These are phyloP conservation scores for Aspergillus avenaceus DNA, from an alignment of 495 filamentous ascomycete genomes.

Conservation along the genomic window DNA sequence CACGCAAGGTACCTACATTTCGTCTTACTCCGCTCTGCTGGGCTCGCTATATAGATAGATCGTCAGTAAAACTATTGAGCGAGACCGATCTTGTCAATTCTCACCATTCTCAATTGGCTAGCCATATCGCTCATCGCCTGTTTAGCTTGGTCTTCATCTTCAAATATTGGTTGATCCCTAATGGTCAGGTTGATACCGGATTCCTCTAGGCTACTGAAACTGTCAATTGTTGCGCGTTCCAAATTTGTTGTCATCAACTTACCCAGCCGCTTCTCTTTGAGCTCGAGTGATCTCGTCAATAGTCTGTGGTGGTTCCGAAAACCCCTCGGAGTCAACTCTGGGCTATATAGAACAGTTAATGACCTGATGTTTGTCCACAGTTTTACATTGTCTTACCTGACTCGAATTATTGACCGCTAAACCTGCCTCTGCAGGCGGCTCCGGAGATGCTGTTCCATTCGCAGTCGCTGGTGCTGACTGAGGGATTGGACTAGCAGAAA, in stretches of 20 bases:
- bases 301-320: conserved; percentile 60
- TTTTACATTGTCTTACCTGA: conserved; percentile 20
- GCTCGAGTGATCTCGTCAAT: conserved; percentile 82
- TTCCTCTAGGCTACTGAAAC: conserved; percentile 53
- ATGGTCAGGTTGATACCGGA: conserved; percentile 87
- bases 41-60: conserved; percentile 36
- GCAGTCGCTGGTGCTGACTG: conserved; percentile 17
- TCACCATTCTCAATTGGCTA: conserved; percentile 71
- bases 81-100: conserved; percentile 12
- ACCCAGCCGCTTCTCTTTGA: conserved; percentile 69
- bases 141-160: conserved; percentile 85
- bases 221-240: not conserved
- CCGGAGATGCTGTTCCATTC: conserved; percentile 29
- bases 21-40: conserved; percentile 56
- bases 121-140: conserved; percentile 87
- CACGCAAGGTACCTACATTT: conserved; percentile 74
- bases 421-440: conserved; percentile 14
- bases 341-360: conserved; percentile 21
- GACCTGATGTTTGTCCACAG: not conserved
- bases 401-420: conserved; percentile 15
- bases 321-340: conserved; percentile 57
- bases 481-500: conserved; percentile 19
- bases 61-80: conserved; percentile 16
- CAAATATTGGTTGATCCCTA: conserved; percentile 84
- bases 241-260: conserved; percentile 17